phyloP scores from a whole-genome alignment of 352 stramenopile genomes.

The Globisporangium rhizosaccharum region DNA sequence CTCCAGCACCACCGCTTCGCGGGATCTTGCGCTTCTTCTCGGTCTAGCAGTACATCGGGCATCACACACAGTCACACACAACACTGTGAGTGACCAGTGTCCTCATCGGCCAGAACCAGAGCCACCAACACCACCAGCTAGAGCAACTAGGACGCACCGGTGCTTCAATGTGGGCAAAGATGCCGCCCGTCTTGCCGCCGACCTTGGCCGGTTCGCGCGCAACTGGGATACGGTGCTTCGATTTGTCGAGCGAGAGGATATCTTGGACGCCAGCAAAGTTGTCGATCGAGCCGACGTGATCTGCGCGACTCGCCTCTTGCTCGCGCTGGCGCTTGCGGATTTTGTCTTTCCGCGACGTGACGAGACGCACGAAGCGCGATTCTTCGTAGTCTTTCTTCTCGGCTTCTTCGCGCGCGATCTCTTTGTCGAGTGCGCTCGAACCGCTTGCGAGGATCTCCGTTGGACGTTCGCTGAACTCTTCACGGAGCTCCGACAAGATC shows the following conservation, averaged over 20 bases:
- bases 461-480: slow-evolving; percentile 82
- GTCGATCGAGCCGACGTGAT: slow-evolving; percentile 80
- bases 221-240: slow-evolving; percentile 62
- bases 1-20: slow-evolving; percentile 6
- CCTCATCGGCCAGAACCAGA: neutral
- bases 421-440: slow-evolving; percentile 68
- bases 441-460: slow-evolving; percentile 63
- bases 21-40: slow-evolving; percentile 64
- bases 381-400: slow-evolving; percentile 86
- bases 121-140: neutral
- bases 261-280: slow-evolving; percentile 83
- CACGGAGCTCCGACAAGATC: slow-evolving; percentile 76
- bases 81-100: neutral
- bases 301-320: slow-evolving; percentile 61
- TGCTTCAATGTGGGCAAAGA: slow-evolving; percentile 75
- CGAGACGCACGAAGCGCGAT: slow-evolving; percentile 78
- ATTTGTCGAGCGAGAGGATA: slow-evolving; percentile 67
- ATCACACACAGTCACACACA: neutral
- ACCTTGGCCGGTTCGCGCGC: slow-evolving; percentile 46
- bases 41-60: slow-evolving; percentile 16
- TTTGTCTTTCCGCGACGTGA: slow-evolving; percentile 86
- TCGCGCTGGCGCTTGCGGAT: slow-evolving; percentile 84
- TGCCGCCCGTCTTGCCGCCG: slow-evolving; percentile 71
- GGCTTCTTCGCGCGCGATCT: slow-evolving; percentile 70
- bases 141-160: slow-evolving; percentile 23